A percentile compares a stretch with the other conserved stretches of the same genome.
phyloP scores from a whole-genome alignment of 2,329 filamentous ascomycete genomes.

The Cercospora canescens region DNA sequence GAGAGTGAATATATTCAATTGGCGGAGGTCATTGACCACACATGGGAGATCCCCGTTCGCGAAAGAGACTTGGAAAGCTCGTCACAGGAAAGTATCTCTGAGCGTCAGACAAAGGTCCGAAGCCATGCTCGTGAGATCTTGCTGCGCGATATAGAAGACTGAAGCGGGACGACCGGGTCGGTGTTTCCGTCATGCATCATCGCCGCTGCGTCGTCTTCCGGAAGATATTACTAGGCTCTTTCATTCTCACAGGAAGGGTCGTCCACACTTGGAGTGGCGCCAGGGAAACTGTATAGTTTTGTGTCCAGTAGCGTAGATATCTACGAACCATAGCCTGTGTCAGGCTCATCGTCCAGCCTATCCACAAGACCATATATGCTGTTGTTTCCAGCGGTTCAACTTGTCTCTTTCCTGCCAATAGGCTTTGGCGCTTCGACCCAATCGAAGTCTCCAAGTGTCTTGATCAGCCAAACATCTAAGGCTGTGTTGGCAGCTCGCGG shows the following conservation, averaged over 20 bases:
- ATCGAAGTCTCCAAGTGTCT: not conserved
- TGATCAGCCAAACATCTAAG: not conserved
- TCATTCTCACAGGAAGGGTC: not conserved
- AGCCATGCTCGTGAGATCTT: constrained; percentile 1
- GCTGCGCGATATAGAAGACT: not conserved
- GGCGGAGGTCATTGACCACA: constrained; percentile 27
- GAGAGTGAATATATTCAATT: constrained; percentile 23
- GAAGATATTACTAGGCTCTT: too few relatives aligned
- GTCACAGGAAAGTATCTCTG: not conserved
- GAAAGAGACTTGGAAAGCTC: constrained; percentile 6
- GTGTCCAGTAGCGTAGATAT: not conserved
- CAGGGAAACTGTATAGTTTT: not conserved
- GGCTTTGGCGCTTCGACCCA: not conserved
- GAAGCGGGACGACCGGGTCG: not conserved
- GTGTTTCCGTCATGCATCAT: not conserved
- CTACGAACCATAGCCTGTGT: not conserved
- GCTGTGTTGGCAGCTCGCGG: not conserved
- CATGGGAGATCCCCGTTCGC: constrained; percentile 20
- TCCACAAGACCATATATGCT: not conserved
- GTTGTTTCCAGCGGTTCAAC: not conserved
- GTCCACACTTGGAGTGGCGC: not conserved
- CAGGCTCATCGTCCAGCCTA: not conserved
- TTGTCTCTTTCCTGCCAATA: not conserved
- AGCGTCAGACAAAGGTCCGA: not conserved
- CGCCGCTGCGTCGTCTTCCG: not conserved